Evolutionary conservation across 2,329 filamentous ascomycete species (phyloP), one percentile per base, ranked within the genome.

Genomic region (Elsinoe fawcettii): DNA sequence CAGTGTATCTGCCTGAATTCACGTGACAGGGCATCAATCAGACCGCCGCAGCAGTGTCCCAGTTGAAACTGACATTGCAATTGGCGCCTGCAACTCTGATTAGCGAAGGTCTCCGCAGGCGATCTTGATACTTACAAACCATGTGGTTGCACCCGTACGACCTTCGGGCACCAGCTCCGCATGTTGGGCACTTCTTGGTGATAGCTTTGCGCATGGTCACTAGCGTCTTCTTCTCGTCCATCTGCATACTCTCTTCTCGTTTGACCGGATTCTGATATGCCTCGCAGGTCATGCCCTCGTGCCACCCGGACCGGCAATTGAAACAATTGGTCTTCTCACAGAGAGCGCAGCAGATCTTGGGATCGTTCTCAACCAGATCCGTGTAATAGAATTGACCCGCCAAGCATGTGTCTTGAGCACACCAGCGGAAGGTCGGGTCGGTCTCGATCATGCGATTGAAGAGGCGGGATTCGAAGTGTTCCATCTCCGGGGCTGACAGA

Each of bases 251-350:
- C 46, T 47, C 53, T 18, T 57, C 36, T 27, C 54, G 54, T 14
- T 44, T 49, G 11, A 57, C 16, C 11, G 55, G 54, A 44, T 60
- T 55, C 37, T 60, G 58, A 27, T 53, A 55, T 22, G 57, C 55
- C 16, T 49, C 41, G 27, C 58, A 60, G 14, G 23, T 60, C 4
- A 60, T 32, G 7, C 51, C 51, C 14, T 60, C 49, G 32, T 60
- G 58, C 58, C 58, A 60, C 20, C 23, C 7, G 2, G 25, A 22
- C 20, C 56, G 58, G 36, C 56, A 57, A 9, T 44, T 39, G 55
- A 60, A 60, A 20, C 58, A 60, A 23, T 57, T 58, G 18, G 5
- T 4, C 12, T 41, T 43, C n/a, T 58, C 47, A 30, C 58, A 60
- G 47, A 16, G 16, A 9, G 12, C 37, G 25, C 58, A 59, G 20